Evolutionary conservation across 371 early-diverging fungal species (phyloP).

Genomic region (Lichtheimia corymbifera): DNA sequence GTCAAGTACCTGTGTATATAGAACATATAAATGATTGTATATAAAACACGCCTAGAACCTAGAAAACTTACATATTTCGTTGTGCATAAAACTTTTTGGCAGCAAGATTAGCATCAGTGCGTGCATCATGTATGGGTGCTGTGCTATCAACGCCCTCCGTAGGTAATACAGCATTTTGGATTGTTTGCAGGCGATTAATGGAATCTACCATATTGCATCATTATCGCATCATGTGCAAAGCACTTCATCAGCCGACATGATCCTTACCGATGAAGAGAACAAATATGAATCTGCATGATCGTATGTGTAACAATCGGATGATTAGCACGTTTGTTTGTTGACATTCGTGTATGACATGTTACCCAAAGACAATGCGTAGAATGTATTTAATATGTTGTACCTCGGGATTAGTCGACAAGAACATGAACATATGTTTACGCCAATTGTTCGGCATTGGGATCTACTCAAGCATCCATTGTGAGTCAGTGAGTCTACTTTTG

Average conservation of each 20-base stretch:
- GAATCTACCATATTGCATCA: conserved; percentile 9
- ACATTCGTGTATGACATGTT: background rate
- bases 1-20: conserved; percentile 3
- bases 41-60: no score
- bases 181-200: conserved; percentile 9
- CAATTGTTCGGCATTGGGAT: conserved; percentile 12
- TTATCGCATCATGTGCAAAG: background rate
- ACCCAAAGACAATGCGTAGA: conserved; percentile 17
- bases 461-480: background rate
- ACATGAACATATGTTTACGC: conserved; percentile 5
- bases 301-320: background rate
- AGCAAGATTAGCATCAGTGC: conserved; percentile 8
- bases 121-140: conserved; percentile 10
- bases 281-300: conserved; percentile 13
- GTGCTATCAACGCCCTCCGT: background rate
- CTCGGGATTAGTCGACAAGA: conserved; percentile 7
- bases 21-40: no score
- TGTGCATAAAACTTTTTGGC: conserved; percentile 22
- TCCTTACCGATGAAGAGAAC: conserved; percentile 15
- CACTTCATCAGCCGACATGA: background rate
- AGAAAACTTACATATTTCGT: conserved; percentile 10
- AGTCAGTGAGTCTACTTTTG: background rate
- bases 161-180: background rate
- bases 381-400: conserved; percentile 14
- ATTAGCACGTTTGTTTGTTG: background rate